Evolutionary conservation across 1,284 basidiomycete genomes (phyloP).

Genomic region (Pterula multifida): DNA sequence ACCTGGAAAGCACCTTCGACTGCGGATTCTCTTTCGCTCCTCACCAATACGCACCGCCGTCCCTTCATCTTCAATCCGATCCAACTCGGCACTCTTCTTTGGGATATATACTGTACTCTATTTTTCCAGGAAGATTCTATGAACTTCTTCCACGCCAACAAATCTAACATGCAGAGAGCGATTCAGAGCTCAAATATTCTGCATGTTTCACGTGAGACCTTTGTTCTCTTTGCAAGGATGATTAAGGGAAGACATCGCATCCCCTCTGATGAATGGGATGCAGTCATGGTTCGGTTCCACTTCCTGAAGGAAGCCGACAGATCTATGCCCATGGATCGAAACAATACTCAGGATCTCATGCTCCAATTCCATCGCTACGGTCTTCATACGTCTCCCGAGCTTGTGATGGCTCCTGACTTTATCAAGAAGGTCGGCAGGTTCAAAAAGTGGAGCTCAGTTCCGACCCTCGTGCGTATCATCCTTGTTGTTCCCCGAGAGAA

Average conservation of each 20-base stretch:
- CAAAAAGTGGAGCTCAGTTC: conserved; percentile 18
- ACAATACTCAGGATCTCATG: conserved; percentile 23
- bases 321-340: conserved; percentile 18
- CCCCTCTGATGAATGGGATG: conserved; percentile 15
- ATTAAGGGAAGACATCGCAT: conserved; percentile 19
- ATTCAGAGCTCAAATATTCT: conserved; percentile 15
- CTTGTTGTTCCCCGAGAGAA: conserved; percentile 24
- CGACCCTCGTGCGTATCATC: conserved; percentile 19
- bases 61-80: conserved; percentile 16
- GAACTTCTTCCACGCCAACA: conserved; percentile 12
- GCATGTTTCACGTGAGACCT: conserved; percentile 33
- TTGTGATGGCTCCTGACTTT: neutral
- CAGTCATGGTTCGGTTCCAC: conserved; percentile 19
- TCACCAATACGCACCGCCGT: neutral
- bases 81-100: conserved; percentile 28
- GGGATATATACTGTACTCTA: conserved; percentile 29
- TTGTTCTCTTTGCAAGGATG: conserved; percentile 26
- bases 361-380: conserved; percentile 21
- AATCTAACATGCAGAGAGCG: conserved; percentile 11
- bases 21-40: conserved; percentile 14
- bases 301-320: conserved; percentile 14
- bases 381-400: conserved; percentile 14
- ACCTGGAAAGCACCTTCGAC: conserved; percentile 27
- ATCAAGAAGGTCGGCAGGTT: conserved; percentile 14
- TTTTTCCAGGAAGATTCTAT: conserved; percentile 24